Conservation (phyloP, 2,329 filamentous ascomycete genomes). For the Hypoxylon sp. region DNA sequence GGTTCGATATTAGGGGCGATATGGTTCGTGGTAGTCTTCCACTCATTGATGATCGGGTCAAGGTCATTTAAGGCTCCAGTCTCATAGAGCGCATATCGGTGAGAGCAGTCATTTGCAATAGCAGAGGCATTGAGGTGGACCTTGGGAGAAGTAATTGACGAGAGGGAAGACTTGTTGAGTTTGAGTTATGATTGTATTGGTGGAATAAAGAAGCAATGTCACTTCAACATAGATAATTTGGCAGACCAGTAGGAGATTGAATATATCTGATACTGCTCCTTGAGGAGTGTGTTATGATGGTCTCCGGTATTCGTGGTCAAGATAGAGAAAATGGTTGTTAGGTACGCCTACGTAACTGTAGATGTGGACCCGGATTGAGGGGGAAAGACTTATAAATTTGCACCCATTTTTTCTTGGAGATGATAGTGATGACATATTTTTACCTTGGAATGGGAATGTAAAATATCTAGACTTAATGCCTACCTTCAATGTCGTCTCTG, state of each 20-base stretch:
- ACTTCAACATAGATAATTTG: conserved; percentile 7
- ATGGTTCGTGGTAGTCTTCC: background rate
- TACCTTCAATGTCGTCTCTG: background rate
- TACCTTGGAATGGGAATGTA: background rate
- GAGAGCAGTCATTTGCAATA: background rate
- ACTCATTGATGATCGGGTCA: background rate
- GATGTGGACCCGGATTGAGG: conserved; percentile 9
- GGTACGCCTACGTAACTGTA: conserved; percentile 8
- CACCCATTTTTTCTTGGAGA: conserved; percentile 1
- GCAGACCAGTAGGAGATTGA: conserved; percentile 14
- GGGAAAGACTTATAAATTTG: conserved; percentile 7
- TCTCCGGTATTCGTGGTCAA: background rate
- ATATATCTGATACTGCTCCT: background rate
- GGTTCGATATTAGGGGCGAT: background rate
- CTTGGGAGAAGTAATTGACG: background rate
- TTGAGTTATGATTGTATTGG: conserved; percentile 17
- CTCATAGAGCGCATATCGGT: background rate
- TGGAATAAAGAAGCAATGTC: conserved; percentile 15
- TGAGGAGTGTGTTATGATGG: background rate
- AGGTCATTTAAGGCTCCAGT: background rate
- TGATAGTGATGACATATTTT: conserved; percentile 1
- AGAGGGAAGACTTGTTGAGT: background rate
- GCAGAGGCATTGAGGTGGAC: conserved; percentile 2
- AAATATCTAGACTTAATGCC: background rate
- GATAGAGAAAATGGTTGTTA: conserved; percentile 16